Evolutionary conservation across 2,329 filamentous ascomycete species (phyloP), one percentile per base, ranked within the genome.

Genomic region (Catunica adiposa): DNA sequence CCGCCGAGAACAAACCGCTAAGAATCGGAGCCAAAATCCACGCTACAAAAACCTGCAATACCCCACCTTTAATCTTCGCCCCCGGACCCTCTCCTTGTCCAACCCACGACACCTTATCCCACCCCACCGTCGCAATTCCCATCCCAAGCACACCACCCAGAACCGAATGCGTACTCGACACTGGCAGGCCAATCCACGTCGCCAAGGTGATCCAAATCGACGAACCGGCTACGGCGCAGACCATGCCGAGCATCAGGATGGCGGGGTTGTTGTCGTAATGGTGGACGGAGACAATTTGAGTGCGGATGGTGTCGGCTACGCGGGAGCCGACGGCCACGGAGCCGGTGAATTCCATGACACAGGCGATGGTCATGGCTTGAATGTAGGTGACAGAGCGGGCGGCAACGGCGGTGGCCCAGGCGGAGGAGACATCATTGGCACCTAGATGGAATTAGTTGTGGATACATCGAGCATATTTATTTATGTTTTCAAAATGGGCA

Each of bases 81-180:
- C 40, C 40, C 2, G 40, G 20, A n/a, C 40, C 40, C 1, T 44
- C 40, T 1, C 40, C 40, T 17, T 44, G 7, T 62, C 65, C 66
- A 6, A 65, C 66, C 68, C 69, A 70, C 55, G 65, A 68, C 31
- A 70, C 62, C 47, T 67, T 65, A 0, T 48, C 22, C 29, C 68
- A 65, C 4, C 68, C 68, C 9, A 70, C 64, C 0, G 66, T 65
- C 0, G 67, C 68, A 0, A 65, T 65, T 2, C 66, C 68, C 0
- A 67, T 64, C 9, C 68, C 68, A 0, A 70, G 63, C 1, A 70
- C 40, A 1, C 68, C 68, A 3, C 68, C 73, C 40, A 76, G 70
- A 40, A 76, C 70, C 54, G 71, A 74, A 62, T 77, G 73, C 0
- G 76, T 78, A 1, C 76, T 78, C 2, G 73, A 75, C 3, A 78